Base-by-base conservation (phyloP, 2,329 filamentous ascomycete species). In the Calonectria hongkongensis region DNA sequence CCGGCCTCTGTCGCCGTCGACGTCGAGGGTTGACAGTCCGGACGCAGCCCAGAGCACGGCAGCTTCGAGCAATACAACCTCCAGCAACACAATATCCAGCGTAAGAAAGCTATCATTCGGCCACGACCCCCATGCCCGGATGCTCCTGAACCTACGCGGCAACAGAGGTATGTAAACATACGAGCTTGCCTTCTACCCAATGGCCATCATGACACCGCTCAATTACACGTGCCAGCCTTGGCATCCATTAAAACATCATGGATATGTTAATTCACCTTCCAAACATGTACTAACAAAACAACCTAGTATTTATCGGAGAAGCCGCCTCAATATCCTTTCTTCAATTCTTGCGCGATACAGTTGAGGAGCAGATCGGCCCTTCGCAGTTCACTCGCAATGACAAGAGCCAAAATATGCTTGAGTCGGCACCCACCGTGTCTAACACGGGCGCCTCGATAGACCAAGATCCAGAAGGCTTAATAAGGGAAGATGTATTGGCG, bases 261-360 rank as follows among this genome's bases (percentile, higher is more conserved):
- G 8, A 36, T 5, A n/a, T 13, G 45, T 25, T 48, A 7, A n/a
- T 8, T 16, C 4, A 18, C 16, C 18, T 16, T 36, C 10, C 25
- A 8, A 9, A n/a, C 9, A 60, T 30, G 8, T 62, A 1, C 54
- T 79, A 0, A 77, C 41, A 18, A 2, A 13, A 1, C 6, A 3
- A 1, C 5, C 2, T 43, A 89, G 86, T 89, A 0, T 89, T 86
- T 63, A 83, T 89, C 60, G 86, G 87, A n/a, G 83, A 86, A n/a
- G 87, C 86, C 12, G 87, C 88, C 1, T 87, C 88, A 0, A 81
- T 92, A 16, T 91, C 89, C 0, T 91, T 91, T 70, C 80, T 91
- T 1, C 88, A 91, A 70, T 77, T 69, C 78, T 81, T 80, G 6
- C 71, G 78, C 1, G 77, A 78, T 33, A 51, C 79, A 4, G 79